A percentile compares a stretch with the other conserved stretches of the same genome.
Evolutionary conservation across 2,329 filamentous ascomycete genomes (phyloP).

Genomic region (Sphaerulina vaccinii): DNA sequence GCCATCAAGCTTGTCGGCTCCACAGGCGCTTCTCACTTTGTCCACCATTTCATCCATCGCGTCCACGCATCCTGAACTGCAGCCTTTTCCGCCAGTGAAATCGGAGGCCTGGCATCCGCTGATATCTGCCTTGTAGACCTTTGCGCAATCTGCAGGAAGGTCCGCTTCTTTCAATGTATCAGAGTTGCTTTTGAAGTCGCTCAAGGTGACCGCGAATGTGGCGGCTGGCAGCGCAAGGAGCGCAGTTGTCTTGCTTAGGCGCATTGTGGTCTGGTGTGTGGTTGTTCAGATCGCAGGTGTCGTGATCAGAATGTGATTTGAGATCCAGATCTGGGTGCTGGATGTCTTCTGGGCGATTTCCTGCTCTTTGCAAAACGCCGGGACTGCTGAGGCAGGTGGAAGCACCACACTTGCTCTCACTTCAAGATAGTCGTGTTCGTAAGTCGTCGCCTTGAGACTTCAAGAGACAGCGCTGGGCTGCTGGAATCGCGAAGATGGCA

Average conservation of each 20-base stretch:
- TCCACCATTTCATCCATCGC: conserved; percentile 40
- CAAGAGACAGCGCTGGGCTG: conserved; percentile 18
- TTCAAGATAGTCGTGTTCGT: no score
- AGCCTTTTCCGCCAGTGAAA: conserved; percentile 42
- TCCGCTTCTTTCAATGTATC: conserved; percentile 41
- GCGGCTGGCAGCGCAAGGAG: conserved; percentile 30
- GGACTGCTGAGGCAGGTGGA: background rate
- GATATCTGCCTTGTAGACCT: conserved; percentile 44
- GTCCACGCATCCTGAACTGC: conserved; percentile 43
- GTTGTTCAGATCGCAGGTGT: no score
- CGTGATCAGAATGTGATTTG: no score
- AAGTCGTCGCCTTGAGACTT: no score
- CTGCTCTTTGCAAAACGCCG: background rate
- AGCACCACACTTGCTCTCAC: background rate
- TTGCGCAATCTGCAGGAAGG: conserved; percentile 41
- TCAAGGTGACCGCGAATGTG: conserved; percentile 42
- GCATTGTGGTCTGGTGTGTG: conserved; percentile 2
- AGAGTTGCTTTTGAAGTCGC: conserved; percentile 38
- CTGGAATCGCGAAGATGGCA: conserved; percentile 5
- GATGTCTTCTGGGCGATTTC: no score
- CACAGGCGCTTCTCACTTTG: conserved; percentile 38
- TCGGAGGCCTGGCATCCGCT: conserved; percentile 42
- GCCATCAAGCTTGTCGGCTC: conserved; percentile 37
- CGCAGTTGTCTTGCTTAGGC: conserved; percentile 3
- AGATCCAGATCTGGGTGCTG: no score